Conservation (phyloP, 306 rosid species). For the Malus fusca region DNA sequence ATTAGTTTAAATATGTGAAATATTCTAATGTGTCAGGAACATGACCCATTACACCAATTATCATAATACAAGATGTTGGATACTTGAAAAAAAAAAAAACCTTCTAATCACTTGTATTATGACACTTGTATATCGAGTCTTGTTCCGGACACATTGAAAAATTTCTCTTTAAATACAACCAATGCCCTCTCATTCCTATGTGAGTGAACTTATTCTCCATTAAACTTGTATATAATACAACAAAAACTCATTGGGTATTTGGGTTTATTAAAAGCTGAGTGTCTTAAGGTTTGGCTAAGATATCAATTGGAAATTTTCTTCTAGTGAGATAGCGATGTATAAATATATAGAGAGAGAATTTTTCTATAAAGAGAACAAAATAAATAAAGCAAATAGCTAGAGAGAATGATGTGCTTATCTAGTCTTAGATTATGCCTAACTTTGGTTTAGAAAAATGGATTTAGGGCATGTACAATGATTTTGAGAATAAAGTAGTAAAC, state of each 20-base stretch:
- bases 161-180: neutral
- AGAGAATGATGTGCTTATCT: constrained; percentile 27
- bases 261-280: constrained; percentile 8
- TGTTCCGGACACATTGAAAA: too few relatives aligned
- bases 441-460: constrained; percentile 31
- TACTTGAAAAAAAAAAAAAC: too few relatives aligned
- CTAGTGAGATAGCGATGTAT: neutral
- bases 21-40: too few relatives aligned
- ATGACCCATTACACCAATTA: too few relatives aligned
- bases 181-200: constrained; percentile 7
- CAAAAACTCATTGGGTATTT: constrained; percentile 8
- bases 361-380: constrained; percentile 13
- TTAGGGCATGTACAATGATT: constrained; percentile 24
- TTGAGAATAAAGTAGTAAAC: constrained; percentile 49
- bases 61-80: too few relatives aligned
- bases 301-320: constrained; percentile 15
- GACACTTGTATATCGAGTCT: too few relatives aligned
- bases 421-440: constrained; percentile 38
- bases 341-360: neutral
- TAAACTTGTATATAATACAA: constrained; percentile 18
- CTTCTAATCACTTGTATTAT: too few relatives aligned
- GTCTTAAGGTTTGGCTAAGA: neutral
- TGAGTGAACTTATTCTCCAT: constrained; percentile 40
- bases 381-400: constrained; percentile 12
- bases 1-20: neutral